Evolutionary conservation across 2,329 filamentous ascomycete species (phyloP), one percentile per base, ranked within the genome.

Genomic region (Lachnellula suecica): DNA sequence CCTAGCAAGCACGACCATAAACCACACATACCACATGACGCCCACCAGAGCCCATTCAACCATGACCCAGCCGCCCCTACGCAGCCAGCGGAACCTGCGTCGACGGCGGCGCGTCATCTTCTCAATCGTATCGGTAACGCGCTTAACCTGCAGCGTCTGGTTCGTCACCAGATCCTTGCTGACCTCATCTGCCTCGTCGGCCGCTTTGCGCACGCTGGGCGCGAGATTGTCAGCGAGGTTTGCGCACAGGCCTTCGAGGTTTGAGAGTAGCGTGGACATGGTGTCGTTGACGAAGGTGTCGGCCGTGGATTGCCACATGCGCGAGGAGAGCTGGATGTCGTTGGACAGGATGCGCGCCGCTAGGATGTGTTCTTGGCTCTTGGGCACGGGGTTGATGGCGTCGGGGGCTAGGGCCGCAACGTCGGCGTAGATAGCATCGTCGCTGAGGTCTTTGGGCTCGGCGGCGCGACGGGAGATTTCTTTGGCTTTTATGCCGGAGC

Each of bases 1-100:
- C 54, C 89, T 82, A 47, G 88, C 75, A 22, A 93, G 76, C 68
- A 91, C 88, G 22, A 97, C 92, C 29, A 96, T 76, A 53, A 95
- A 83, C 91, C 93, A 97, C 15, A 95, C 85, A 71, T 88, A 91
- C 91, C 94, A 97, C 85, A 97, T 90, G 61, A 95, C 82, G 4
- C 88, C 89, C 35, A 97, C 84, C 17, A 97, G 79, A 45, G 84
- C 74, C 91, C 91, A 97, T 74, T 97, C 93, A 15, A 97, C 82
- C 19, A 87, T 72, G 49, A 91, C 83, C 81, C 91, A 97, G 13
- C 90, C 86, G 1, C 84, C 83, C 13, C 89, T 78, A 35, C 90
- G 78, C 22, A 91, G 71, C 84, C 90, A 91, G 49, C 89, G 78
- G 65, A 94, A 83, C 52, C 83, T 72, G 25, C 84, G 71, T 13